Evolutionary conservation across 306 rosid genomes (phyloP).

Genomic region (Gastrolobium bilobum): DNA sequence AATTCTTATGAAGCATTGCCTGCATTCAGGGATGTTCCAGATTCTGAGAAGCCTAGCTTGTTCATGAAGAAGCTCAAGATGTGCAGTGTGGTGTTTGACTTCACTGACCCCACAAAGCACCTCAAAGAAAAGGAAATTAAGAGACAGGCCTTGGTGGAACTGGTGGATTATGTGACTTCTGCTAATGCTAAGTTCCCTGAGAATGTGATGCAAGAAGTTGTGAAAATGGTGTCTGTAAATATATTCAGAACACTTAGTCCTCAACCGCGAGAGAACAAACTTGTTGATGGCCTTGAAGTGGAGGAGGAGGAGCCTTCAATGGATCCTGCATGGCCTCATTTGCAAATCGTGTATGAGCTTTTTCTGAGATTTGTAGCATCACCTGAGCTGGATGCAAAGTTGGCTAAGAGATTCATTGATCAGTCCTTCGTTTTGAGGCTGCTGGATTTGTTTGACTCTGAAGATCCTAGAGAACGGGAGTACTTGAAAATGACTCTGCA

Average conservation of each 20-base stretch:
- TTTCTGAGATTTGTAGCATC: slow-evolving; percentile 78
- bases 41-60: slow-evolving; percentile 74
- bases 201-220: slow-evolving; percentile 71
- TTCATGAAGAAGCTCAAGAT: slow-evolving; percentile 69
- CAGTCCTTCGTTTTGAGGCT: slow-evolving; percentile 74
- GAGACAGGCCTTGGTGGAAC: slow-evolving; percentile 72
- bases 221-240: slow-evolving; percentile 73
- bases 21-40: slow-evolving; percentile 71
- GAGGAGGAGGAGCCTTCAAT: slow-evolving; percentile 87
- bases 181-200: slow-evolving; percentile 73
- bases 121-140: slow-evolving; percentile 83
- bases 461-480: slow-evolving; percentile 81
- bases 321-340: slow-evolving; percentile 93
- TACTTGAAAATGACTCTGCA: slow-evolving; percentile 78
- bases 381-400: slow-evolving; percentile 77
- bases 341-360: slow-evolving; percentile 84
- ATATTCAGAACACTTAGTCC: slow-evolving; percentile 77
- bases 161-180: slow-evolving; percentile 76
- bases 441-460: slow-evolving; percentile 80
- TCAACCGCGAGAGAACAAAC: slow-evolving; percentile 76
- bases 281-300: slow-evolving; percentile 71
- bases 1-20: slow-evolving; percentile 76
- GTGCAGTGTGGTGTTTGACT: slow-evolving; percentile 81
- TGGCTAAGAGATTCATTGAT: slow-evolving; percentile 77
- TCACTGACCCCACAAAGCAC: slow-evolving; percentile 73